Conservation (phyloP, 2,329 filamentous ascomycete species). For the Aspergillus quadrilineatus region DNA sequence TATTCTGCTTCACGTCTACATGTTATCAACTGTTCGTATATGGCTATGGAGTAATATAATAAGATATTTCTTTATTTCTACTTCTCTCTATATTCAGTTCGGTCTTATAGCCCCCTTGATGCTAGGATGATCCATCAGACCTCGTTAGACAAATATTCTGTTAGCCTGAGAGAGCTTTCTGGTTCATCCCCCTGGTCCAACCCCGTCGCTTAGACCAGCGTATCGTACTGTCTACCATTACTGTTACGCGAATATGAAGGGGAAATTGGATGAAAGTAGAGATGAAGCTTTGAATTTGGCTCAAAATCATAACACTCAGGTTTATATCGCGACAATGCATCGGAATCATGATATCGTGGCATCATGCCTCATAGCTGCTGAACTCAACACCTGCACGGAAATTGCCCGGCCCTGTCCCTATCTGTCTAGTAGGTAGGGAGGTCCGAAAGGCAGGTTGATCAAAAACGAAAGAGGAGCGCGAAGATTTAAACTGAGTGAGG, state of each 20-base stretch:
- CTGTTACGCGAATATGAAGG: background rate
- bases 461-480: background rate
- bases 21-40: background rate
- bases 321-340: constrained; percentile 5
- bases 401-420: background rate
- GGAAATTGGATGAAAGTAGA: background rate
- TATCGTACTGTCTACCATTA: background rate
- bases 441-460: background rate
- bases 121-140: too few relatives aligned
- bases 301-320: constrained; percentile 11
- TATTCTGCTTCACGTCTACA: background rate
- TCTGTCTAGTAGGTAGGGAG: background rate
- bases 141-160: too few relatives aligned
- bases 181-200: too few relatives aligned
- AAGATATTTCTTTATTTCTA: background rate
- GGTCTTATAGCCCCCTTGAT: background rate
- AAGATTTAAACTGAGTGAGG: background rate
- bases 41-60: background rate
- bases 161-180: too few relatives aligned
- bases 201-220: too few relatives aligned
- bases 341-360: constrained; percentile 12
- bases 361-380: constrained; percentile 13
- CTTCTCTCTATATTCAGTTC: background rate
- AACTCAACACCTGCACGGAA: constrained; percentile 1
- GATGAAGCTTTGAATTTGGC: background rate